Evolutionary conservation across 1,139 yeast species (phyloP), one percentile per base, ranked within the genome.

Genomic region (Petasospora rhodanensis): DNA sequence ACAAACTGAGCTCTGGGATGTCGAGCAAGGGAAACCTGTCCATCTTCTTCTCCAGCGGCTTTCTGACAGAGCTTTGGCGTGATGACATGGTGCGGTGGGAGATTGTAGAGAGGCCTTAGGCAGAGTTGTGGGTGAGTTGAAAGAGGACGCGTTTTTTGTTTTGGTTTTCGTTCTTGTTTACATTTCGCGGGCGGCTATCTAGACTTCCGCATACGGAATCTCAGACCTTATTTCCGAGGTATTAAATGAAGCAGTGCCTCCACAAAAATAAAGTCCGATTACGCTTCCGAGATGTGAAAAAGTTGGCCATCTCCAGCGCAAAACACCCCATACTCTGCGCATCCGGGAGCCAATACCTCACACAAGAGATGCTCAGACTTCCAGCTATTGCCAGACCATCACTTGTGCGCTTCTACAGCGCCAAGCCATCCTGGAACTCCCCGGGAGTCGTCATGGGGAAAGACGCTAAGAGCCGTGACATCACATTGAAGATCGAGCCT

Each of bases 1-100:
- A 77, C 11, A 67, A 60, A 2, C 78, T 70, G 18, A 83, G 66
- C 51, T 85, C 95, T 28, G 70, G 62, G 21, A 71, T 56, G 30
- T 79, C 87, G 20, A 85, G 64, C 8, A 82, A 53, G 0, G 95
- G 95, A 52, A 84, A 84, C 4, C 66, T 51, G 38, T 62, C 68
- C 7, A 37, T 38, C 14, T 42, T 41, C 7, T 26, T 21, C 24
- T 31, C 29, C 14, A 37, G 39, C 10, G 25, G 29, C 13, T 30
- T 29, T 32, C 42, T 37, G 13, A 35, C 34, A 1, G 44, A 40
- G 34, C 39, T 34, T 18, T 34, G 39, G 22, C 41, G 43, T n/a
- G n/a, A n/a, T n/a, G n/a, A n/a, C n/a, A n/a, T n/a, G n/a, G n/a
- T n/a, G n/a, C n/a, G n/a, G n/a, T n/a, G n/a, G n/a, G n/a, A n/a